Base-by-base conservation (phyloP, 192 early-diverging fungal genomes). In the Mortierella hygrophila region DNA sequence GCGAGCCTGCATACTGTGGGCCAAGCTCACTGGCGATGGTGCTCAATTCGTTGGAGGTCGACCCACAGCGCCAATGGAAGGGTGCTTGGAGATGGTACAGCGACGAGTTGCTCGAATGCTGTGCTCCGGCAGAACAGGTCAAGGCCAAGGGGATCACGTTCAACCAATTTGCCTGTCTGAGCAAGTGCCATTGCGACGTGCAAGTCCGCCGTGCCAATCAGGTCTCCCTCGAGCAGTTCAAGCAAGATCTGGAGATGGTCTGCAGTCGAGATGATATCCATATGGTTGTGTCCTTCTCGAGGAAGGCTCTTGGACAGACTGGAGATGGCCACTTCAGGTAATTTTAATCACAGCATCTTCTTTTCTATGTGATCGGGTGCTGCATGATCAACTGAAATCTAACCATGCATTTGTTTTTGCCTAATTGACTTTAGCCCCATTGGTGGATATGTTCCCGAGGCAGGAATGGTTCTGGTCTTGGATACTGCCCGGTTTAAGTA, bases 401-500 rank as follows among this genome's bases (percentile, higher is more conserved):
- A 29, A 52, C 20, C 74, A 70, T 38, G 68, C 57, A 73, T 94
- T 89, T n/a, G 23, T 46, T 60, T 52, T 23, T 40, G 23, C n/a
- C 4, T 2, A 16, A 35, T 32, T n/a, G 23, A 75, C 38, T 54
- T 42, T 75, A 81, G 83, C 23, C 98, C 98, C 23, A 94, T 99
- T 77, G 96, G 94, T 15, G 96, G 93, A 7, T 98, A 95, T 79
- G 93, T 97, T 68, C 89, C 92, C 16, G 93, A 88, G n/a, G 85
- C 90, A 8, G 92, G 95, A 72, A 91, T 91, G 81, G 96, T 94
- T 6, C 89, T 99, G 54, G 95, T 99, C 9, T 87, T 98, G 29
- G 98, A 99, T 81, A 96, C 94, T 15, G 98, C 97, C 0, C 90
- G 95, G 16, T 98, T 95, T 90, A 97, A 98, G 90, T 98, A 98